Conservation (phyloP, 2,329 filamentous ascomycete genomes). For the Leptographium lundbergii region DNA sequence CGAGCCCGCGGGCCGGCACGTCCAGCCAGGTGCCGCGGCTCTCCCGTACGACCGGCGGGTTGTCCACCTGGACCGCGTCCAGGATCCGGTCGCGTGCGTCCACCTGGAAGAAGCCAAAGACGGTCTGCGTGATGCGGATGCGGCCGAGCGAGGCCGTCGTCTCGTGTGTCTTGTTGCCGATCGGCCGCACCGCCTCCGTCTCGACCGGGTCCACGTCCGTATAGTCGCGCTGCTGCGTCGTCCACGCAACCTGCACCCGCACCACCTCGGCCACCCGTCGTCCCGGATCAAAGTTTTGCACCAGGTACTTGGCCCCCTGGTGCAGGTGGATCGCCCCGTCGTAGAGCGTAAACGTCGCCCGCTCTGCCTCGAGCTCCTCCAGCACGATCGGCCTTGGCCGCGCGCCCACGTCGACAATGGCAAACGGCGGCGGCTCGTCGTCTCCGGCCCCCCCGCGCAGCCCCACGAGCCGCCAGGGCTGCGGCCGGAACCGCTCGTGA, state of each 20-base stretch:
- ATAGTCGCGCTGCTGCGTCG: conserved; percentile 80
- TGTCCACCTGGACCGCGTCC: conserved; percentile 86
- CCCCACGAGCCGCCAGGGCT: conserved; percentile 69
- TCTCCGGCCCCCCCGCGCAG: conserved; percentile 61
- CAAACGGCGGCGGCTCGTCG: conserved; percentile 58
- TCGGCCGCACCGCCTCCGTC: conserved; percentile 72
- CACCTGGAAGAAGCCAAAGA: conserved; percentile 97
- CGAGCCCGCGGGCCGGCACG: conserved; percentile 64
- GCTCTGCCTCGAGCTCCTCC: conserved; percentile 88
- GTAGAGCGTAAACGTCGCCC: conserved; percentile 93
- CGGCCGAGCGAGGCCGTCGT: conserved; percentile 67
- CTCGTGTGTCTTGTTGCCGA: conserved; percentile 15
- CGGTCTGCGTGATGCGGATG: conserved; percentile 75
- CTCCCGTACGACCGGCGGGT: conserved; percentile 74
- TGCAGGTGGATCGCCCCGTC: conserved; percentile 95
- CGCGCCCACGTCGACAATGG: conserved; percentile 79
- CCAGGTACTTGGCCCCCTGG: conserved; percentile 85
- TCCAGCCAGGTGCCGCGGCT: conserved; percentile 95
- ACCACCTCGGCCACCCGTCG: conserved; percentile 76
- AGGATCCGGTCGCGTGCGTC: conserved; percentile 75
- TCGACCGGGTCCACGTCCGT: conserved; percentile 91
- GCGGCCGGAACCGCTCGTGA: conserved; percentile 74
- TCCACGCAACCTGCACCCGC: conserved; percentile 87
- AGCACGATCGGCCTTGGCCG: conserved; percentile 64
- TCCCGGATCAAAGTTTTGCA: conserved; percentile 77